Percentiles rank a stretch among this genome's conserved stretches.
phyloP scores from a whole-genome alignment of 2,329 filamentous ascomycete genomes.

The Claviceps africana region DNA sequence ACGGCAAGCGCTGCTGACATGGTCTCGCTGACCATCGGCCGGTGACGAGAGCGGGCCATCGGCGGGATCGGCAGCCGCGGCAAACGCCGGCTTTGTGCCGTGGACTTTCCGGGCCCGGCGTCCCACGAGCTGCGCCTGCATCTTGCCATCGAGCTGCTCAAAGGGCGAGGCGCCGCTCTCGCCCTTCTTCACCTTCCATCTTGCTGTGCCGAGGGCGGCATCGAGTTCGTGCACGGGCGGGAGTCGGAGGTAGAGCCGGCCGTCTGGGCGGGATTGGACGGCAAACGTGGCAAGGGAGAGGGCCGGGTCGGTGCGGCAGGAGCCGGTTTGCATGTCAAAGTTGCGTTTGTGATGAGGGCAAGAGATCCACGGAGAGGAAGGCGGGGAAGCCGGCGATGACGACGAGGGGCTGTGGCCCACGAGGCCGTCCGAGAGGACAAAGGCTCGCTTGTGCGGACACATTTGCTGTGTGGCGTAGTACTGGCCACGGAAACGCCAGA shows the following conservation, averaged over 20 bases:
- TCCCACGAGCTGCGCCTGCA: slow-evolving; percentile 10
- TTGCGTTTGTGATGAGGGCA: slow-evolving; percentile 87
- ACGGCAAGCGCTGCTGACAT: too few relatives aligned
- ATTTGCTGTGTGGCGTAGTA: slow-evolving; percentile 87
- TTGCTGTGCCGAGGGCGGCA: slow-evolving; percentile 58
- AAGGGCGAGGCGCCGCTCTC: slow-evolving; percentile 35
- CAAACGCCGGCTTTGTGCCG: slow-evolving; percentile 19
- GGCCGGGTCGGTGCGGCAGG: slow-evolving; percentile 58
- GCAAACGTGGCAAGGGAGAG: slow-evolving; percentile 75
- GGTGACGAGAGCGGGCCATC: too few relatives aligned
- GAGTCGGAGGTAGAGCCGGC: slow-evolving; percentile 65
- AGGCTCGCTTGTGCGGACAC: slow-evolving; percentile 85
- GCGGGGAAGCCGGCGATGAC: not conserved
- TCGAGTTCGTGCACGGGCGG: slow-evolving; percentile 74
- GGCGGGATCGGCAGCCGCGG: too few relatives aligned
- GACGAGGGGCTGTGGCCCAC: slow-evolving; percentile 38
- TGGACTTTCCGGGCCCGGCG: slow-evolving; percentile 21
- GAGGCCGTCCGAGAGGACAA: slow-evolving; percentile 75
- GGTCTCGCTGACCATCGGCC: slow-evolving; percentile 17
- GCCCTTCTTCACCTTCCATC: slow-evolving; percentile 64
- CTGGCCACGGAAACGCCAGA: slow-evolving; percentile 69
- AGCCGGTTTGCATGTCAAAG: slow-evolving; percentile 59
- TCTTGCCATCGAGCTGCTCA: slow-evolving; percentile 32
- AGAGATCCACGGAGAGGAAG: slow-evolving; percentile 55
- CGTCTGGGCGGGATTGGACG: slow-evolving; percentile 58